Base-by-base conservation (phyloP, 2,329 filamentous ascomycete genomes). In the Fusarium lateritium region DNA sequence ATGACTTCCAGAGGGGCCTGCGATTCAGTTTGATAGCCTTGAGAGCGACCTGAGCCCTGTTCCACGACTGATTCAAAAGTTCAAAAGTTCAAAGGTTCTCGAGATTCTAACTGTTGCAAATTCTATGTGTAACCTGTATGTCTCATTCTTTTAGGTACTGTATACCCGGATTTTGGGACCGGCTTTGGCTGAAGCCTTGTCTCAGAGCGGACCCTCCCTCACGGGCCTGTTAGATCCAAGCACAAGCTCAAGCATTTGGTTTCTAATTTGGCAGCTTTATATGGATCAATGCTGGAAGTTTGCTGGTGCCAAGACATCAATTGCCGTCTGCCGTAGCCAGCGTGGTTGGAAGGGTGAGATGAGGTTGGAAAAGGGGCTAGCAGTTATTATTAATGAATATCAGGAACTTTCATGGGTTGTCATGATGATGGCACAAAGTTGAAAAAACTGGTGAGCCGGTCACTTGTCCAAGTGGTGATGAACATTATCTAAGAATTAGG, bases 241-340 rank as follows among this genome's bases (percentile, higher is more conserved):
- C 42, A 65, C 42, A 45, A 34, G 28, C 33, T n/a, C 24, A 43
- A 38, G 40, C 42, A 33, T 42, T 17, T 33, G 34, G 33, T 43
- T 56, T 45, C 53, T 31, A 65, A 65, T 53, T 39, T 60, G 46
- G 28, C 22, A 36, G 5, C 17, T 26, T 42, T n/a, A 34, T 39
- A 45, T 24, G 21, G 42, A 49, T 22, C 50, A 54, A 38, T 49
- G 26, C 50, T 24, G 36, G 42, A 36, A 44, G 19, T 38, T 53
- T 21, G n/a, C 46, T 28, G n/a, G 22, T 34, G 65, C 65, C 65
- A 64, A 68, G 64, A 40, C 22, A 11, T 50, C 17, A 34, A 49
- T 46, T 64, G 53, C 58, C 53, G 58, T 40, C 24, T 47, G 34
- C 49, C 49, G 38, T 33, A 51, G 43, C 38, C 17, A 49, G 33